Conservation (phyloP, 176 grass and related monocot species). For the Lolium rigidum region DNA sequence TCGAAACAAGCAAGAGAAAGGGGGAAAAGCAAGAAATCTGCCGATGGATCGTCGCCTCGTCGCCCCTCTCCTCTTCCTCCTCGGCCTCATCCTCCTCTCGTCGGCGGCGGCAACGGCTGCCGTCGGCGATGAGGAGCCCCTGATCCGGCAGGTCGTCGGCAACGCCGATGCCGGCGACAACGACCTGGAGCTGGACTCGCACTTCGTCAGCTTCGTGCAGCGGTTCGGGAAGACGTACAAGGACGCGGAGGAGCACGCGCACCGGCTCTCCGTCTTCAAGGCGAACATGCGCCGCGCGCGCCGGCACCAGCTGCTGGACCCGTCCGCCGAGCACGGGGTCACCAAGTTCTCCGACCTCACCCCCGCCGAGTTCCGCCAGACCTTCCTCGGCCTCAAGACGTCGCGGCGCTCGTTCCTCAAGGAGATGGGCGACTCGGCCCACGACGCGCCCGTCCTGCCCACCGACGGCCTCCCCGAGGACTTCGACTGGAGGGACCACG, state of each 20-base stretch:
- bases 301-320: slow-evolving; percentile 79
- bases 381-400: slow-evolving; percentile 69
- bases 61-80: neutral
- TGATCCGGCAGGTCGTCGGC: slow-evolving; percentile 78
- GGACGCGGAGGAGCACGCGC: slow-evolving; percentile 73
- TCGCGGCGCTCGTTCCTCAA: slow-evolving; percentile 42
- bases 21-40: slow-evolving; percentile 23
- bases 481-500: slow-evolving; percentile 90
- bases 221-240: slow-evolving; percentile 76
- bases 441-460: slow-evolving; percentile 77
- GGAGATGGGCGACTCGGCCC: slow-evolving; percentile 46
- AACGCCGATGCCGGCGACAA: slow-evolving; percentile 40
- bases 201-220: slow-evolving; percentile 72
- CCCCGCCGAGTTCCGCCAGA: slow-evolving; percentile 76
- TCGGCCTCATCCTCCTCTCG: slow-evolving; percentile 42
- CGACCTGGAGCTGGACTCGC: slow-evolving; percentile 61
- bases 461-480: slow-evolving; percentile 75
- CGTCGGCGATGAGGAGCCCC: slow-evolving; percentile 41
- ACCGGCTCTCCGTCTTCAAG: slow-evolving; percentile 83
- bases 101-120: slow-evolving; percentile 4
- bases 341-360: slow-evolving; percentile 95
- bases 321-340: slow-evolving; percentile 78
- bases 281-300: slow-evolving; percentile 75
- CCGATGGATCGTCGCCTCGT: slow-evolving; percentile 58
- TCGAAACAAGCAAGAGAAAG: slow-evolving; percentile 20